These are phyloP conservation scores for Wolfiporia cocos DNA, from an alignment of 1,284 basidiomycete species.

Conservation along the genomic window DNA sequence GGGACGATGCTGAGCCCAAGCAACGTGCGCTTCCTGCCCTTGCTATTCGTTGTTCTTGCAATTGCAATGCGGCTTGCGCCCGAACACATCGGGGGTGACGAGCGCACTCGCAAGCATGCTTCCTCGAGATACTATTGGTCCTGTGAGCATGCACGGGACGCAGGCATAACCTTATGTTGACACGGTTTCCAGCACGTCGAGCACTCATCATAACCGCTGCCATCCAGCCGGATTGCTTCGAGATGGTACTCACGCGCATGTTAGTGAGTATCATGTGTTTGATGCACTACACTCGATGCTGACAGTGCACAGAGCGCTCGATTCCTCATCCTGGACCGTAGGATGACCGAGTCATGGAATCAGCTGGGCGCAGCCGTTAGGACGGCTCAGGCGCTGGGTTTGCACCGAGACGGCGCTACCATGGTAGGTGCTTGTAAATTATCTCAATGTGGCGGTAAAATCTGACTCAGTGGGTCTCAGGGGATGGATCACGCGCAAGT, in stretches of 20 bases:
- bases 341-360: slow-evolving; percentile 93
- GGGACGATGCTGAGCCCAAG: slow-evolving; percentile 72
- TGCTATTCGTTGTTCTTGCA: slow-evolving; percentile 92
- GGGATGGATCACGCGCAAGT: slow-evolving; percentile 74
- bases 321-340: slow-evolving; percentile 84
- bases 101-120: slow-evolving; percentile 66
- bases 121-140: slow-evolving; percentile 92
- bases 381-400: slow-evolving; percentile 90
- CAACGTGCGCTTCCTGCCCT: slow-evolving; percentile 83
- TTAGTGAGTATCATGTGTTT: slow-evolving; percentile 71
- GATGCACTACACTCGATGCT: no score
- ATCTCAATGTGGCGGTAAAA: not conserved
- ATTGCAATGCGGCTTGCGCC: slow-evolving; percentile 84
- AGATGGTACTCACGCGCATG: slow-evolving; percentile 84
- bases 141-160: slow-evolving; percentile 63
- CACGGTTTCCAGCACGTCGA: slow-evolving; percentile 58
- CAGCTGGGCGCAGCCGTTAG: slow-evolving; percentile 89
- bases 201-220: slow-evolving; percentile 86
- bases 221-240: slow-evolving; percentile 85
- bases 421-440: slow-evolving; percentile 46
- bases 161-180: slow-evolving; percentile 13
- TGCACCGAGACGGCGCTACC: slow-evolving; percentile 88
- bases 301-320: slow-evolving; percentile 71
- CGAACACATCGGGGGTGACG: slow-evolving; percentile 77
- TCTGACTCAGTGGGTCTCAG: slow-evolving; percentile 29